Percentiles rank a stretch among this genome's conserved stretches.
Conservation (phyloP, 768 basidiomycete genomes). For the Mycena crocata region DNA sequence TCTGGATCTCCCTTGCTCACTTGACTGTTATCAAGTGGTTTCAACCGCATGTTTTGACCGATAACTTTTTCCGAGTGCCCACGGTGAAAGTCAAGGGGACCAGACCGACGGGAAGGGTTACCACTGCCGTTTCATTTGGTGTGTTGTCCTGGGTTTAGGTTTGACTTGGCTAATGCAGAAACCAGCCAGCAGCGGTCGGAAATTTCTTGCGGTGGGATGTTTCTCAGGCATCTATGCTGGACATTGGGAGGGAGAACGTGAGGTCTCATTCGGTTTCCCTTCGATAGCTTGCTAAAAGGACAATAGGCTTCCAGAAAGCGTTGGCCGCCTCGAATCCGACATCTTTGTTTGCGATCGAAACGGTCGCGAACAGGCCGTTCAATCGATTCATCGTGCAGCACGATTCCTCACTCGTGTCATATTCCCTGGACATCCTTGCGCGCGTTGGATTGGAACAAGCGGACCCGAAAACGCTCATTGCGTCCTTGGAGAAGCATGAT, state of each 20-base stretch:
- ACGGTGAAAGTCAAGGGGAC: slow-evolving; percentile 47
- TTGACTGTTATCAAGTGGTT: slow-evolving; percentile 66
- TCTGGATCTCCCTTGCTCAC: neutral
- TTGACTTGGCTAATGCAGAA: slow-evolving; percentile 6
- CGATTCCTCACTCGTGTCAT: slow-evolving; percentile 68
- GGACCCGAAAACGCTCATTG: slow-evolving; percentile 58
- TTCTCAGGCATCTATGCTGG: slow-evolving; percentile 78
- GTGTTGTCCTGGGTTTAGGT: neutral
- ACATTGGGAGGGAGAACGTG: slow-evolving; percentile 65
- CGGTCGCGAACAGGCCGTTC: slow-evolving; percentile 54
- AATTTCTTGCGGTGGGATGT: slow-evolving; percentile 74
- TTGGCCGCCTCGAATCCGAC: slow-evolving; percentile 62
- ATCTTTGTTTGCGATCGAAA: slow-evolving; percentile 67
- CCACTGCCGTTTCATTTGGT: slow-evolving; percentile 75
- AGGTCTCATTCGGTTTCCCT: slow-evolving; percentile 32
- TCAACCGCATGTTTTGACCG: slow-evolving; percentile 66
- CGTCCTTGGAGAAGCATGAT: slow-evolving; percentile 72
- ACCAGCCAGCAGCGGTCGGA: slow-evolving; percentile 62
- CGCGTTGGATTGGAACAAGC: slow-evolving; percentile 65
- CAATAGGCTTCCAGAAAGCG: slow-evolving; percentile 68
- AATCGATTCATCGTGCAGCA: slow-evolving; percentile 78
- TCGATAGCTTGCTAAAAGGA: slow-evolving; percentile 6
- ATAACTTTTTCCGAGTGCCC: slow-evolving; percentile 69
- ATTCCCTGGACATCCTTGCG: slow-evolving; percentile 78
- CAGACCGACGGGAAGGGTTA: slow-evolving; percentile 67